Percentiles rank a stretch among this genome's conserved stretches.
phyloP scores from a whole-genome alignment of 768 basidiomycete species.

The Leccinum boreale region DNA sequence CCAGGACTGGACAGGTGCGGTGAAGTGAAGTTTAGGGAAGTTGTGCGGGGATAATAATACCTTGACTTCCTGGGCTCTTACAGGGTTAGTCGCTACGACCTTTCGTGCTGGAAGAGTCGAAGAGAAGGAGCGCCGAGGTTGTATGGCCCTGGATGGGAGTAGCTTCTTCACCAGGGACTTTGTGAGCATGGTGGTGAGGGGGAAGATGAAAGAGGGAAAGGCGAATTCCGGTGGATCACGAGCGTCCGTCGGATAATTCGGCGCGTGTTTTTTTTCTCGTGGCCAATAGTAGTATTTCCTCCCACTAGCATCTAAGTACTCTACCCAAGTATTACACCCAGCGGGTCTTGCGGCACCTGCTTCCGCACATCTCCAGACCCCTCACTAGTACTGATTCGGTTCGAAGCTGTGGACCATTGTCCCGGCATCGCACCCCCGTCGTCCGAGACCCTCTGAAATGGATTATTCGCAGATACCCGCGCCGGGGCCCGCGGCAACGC shows the following conservation, averaged over 20 bases:
- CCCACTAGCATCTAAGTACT: not conserved
- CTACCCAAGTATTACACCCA: constrained; percentile 27
- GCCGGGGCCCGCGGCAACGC: constrained; percentile 19
- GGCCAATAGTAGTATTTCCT: not conserved
- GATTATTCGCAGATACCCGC: constrained; percentile 28
- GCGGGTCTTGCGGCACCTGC: constrained; percentile 23
- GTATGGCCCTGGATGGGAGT: constrained; percentile 37
- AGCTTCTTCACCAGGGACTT: constrained; percentile 48
- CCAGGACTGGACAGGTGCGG: constrained; percentile 50
- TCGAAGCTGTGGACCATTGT: constrained; percentile 2
- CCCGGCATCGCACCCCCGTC: constrained; percentile 1
- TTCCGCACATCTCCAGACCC: constrained; percentile 9
- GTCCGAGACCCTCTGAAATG: constrained; percentile 26
- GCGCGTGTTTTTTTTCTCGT: constrained; percentile 23
- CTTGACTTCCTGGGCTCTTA: constrained; percentile 80
- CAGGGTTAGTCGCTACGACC: constrained; percentile 68
- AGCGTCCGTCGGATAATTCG: constrained; percentile 1
- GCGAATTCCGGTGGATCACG: constrained; percentile 16
- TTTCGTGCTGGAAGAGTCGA: constrained; percentile 56
- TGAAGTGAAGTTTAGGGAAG: constrained; percentile 1
- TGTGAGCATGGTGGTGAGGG: constrained; percentile 53
- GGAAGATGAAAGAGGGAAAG: constrained; percentile 4
- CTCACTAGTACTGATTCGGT: constrained; percentile 1
- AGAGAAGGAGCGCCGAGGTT: constrained; percentile 60
- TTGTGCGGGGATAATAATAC: constrained; percentile 36